Conservation (phyloP, 1,284 basidiomycete genomes). For the Binderoboletus segoi region DNA sequence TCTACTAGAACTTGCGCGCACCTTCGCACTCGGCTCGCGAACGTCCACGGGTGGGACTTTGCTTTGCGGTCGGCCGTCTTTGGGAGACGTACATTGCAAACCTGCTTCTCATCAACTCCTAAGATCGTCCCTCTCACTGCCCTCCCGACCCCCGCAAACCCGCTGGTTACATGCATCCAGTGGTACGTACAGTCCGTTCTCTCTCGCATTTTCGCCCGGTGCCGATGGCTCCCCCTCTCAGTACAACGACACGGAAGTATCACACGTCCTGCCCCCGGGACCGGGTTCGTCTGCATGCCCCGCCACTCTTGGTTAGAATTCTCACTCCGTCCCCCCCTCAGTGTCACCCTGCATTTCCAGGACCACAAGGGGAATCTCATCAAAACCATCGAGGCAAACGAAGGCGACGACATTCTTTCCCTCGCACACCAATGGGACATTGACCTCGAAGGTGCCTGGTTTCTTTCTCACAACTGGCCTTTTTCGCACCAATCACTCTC, state of each 20-base stretch:
- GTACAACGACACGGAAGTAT: slow-evolving; percentile 45
- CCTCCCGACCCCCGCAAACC: neutral
- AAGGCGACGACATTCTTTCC: slow-evolving; percentile 90
- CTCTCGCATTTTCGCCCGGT: neutral
- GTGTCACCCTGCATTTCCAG: slow-evolving; percentile 88
- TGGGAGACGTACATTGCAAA: neutral
- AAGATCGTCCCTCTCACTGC: neutral
- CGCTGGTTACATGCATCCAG: slow-evolving; percentile 24
- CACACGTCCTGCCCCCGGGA: slow-evolving; percentile 52
- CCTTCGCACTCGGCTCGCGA: slow-evolving; percentile 10
- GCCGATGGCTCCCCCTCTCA: slow-evolving; percentile 13
- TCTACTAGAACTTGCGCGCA: slow-evolving; percentile 17
- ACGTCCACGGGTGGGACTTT: neutral
- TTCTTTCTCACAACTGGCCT: neutral
- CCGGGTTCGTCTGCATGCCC: slow-evolving; percentile 56
- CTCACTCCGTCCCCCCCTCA: slow-evolving; percentile 34
- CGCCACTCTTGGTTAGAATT: neutral
- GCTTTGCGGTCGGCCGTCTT: neutral
- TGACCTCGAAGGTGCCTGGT: slow-evolving; percentile 86
- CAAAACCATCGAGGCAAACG: slow-evolving; percentile 90
- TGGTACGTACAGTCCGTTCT: slow-evolving; percentile 7
- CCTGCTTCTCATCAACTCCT: slow-evolving; percentile 13
- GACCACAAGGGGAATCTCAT: slow-evolving; percentile 84
- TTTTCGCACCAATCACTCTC: neutral
- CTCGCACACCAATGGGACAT: slow-evolving; percentile 97